Percentiles rank a stretch among this genome's conserved stretches.
phyloP scores from a whole-genome alignment of 1,284 basidiomycete species.

The Thecaphora thlaspeos region DNA sequence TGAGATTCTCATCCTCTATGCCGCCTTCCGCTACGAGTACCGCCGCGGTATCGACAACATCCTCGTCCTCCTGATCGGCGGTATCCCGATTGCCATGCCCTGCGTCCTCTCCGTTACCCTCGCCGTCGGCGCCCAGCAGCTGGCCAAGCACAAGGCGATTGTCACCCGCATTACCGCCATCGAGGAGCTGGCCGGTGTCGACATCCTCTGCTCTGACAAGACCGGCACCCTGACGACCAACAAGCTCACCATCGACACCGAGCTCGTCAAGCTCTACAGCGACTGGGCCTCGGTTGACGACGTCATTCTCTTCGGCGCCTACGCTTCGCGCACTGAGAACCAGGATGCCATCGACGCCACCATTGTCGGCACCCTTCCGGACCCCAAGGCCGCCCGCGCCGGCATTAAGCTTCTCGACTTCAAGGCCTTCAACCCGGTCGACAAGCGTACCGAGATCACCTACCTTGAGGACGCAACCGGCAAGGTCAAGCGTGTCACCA shows the following conservation, averaged over 20 bases:
- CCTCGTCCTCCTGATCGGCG: conserved; percentile 97
- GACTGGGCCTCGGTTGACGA: conserved; percentile 78
- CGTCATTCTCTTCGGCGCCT: conserved; percentile 87
- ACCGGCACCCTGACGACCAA: conserved; percentile 95
- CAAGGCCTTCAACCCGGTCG: conserved; percentile 98
- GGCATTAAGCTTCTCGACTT: conserved; percentile 96
- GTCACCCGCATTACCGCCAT: conserved; percentile 95
- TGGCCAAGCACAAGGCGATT: conserved; percentile 91
- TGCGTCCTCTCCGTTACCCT: conserved; percentile 97
- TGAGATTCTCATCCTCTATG: conserved; percentile 95
- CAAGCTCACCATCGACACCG: conserved; percentile 91
- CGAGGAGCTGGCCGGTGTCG: conserved; percentile 87
- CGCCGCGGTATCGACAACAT: conserved; percentile 86
- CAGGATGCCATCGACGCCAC: conserved; percentile 94
- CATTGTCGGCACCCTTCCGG: conserved; percentile 75
- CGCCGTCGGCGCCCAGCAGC: conserved; percentile 88
- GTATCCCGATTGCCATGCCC: conserved; percentile 93
- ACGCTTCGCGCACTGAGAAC: conserved; percentile 96
- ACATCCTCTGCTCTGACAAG: conserved; percentile 96
- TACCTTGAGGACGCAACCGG: conserved; percentile 90
- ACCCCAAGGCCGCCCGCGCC: conserved; percentile 70
- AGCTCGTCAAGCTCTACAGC: conserved; percentile 87
- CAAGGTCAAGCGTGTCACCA: conserved; percentile 95
- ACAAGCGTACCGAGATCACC: conserved; percentile 98
- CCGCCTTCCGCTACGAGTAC: conserved; percentile 64